phyloP scores from a whole-genome alignment of 495 filamentous ascomycete genomes.

The Neohortaea acidophila region DNA sequence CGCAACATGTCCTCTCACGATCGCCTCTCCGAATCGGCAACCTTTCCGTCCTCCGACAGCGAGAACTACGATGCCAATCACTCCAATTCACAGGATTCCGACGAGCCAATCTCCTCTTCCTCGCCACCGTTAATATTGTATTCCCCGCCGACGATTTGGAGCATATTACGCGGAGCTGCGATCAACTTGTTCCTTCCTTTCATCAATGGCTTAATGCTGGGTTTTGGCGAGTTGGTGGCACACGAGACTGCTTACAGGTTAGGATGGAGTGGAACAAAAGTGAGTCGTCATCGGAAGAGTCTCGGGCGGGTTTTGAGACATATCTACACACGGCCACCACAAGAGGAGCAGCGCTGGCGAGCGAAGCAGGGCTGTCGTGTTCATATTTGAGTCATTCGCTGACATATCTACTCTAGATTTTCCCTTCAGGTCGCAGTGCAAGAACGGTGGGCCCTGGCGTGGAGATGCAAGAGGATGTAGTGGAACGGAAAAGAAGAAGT shows the following conservation, averaged over 20 bases:
- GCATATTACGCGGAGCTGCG: conserved; percentile 69
- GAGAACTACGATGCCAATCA: conserved; percentile 72
- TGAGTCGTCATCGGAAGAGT: conserved; percentile 29
- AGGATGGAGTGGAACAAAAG: conserved; percentile 88
- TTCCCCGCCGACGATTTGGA: conserved; percentile 71
- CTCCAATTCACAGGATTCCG: conserved; percentile 22
- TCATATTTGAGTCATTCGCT: too few relatives aligned
- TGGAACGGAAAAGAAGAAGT: conserved; percentile 32
- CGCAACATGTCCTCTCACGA: conserved; percentile 30
- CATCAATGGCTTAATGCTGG: conserved; percentile 95
- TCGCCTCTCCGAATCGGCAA: conserved; percentile 62
- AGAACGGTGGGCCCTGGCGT: conserved; percentile 51
- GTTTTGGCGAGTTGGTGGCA: conserved; percentile 90
- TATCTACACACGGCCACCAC: too few relatives aligned
- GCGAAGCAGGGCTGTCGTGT: too few relatives aligned
- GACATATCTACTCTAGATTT: conserved; percentile 38
- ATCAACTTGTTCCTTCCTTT: conserved; percentile 94
- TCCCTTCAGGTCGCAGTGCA: conserved; percentile 44
- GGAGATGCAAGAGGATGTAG: conserved; percentile 41
- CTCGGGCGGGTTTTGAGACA: not conserved
- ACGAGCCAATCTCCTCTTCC: conserved; percentile 43
- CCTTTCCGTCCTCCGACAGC: conserved; percentile 67
- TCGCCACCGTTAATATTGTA: conserved; percentile 69
- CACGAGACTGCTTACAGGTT: conserved; percentile 86
- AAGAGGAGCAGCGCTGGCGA: too few relatives aligned